Base-by-base conservation (phyloP, 345 rosid species). In the Rhodamnia rubescens region DNA sequence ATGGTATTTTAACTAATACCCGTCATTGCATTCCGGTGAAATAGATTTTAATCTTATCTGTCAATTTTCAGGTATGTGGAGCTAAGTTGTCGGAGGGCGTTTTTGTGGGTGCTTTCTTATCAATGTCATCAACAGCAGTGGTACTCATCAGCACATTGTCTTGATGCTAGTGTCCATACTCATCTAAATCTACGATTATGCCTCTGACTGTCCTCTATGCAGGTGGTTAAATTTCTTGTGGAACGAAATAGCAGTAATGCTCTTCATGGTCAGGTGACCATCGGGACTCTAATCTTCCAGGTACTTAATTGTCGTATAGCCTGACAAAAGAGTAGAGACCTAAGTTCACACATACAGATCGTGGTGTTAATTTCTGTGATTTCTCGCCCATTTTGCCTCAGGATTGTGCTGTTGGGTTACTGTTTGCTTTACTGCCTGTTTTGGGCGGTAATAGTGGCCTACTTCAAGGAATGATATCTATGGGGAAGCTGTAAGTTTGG, bases 51-150 rank as follows among this genome's bases (percentile, higher is more conserved):
- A n/a, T 32, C 74, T 57, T 11, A 26, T 47, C 50, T 56, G 49
- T 83, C 56, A 84, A 85, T 74, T 88, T 90, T 91, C 92, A 98
- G 99, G 87, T 98, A 80, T 98, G 98, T 86, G 99, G 98, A 92
- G 99, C 98, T 84, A 92, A 94, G 85, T 89, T 98, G 92, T 95
- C 99, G 29, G 99, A 95, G 91, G 99, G 99, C 85, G 91, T 98
- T 29, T 98, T 98, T 90, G 96, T 95, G 85, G 99, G 99, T 83
- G 93, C 95, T 85, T 98, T 98, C 91, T 88, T 98, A 75, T 98
- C 98, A 82, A 98, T 98, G 96, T 96, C 99, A 86, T 98, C 99
- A 85, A 96, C 99, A 52, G 99, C 99, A 84, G 95, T 96, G 94
- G 99, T 98, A 93, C 74, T 85, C 84, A 84, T 93, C 90, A 83